Base-by-base conservation (phyloP, 352 stramenopile genomes). In the Phytophthora tentaculata region DNA sequence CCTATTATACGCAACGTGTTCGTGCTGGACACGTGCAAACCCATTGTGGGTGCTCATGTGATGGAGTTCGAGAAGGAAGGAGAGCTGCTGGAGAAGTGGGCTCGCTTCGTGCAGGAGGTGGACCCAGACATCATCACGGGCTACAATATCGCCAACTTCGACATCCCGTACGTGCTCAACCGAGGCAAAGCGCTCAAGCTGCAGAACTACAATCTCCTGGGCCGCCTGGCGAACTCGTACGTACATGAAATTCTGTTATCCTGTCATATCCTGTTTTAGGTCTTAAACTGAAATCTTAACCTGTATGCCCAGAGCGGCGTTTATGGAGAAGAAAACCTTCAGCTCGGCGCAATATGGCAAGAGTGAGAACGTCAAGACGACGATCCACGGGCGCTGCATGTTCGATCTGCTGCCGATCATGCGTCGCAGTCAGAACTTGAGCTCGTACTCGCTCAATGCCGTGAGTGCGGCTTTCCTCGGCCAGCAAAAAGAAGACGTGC, bases 101-200 rank as follows among this genome's bases (percentile, higher is more conserved):
- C 92, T n/a, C 72, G 77, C 5, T 99, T 99, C 74, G 82, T 99
- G 35, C 86, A 96, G 56, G 81, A 92, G 56, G 91, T 89, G 65
- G 98, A 99, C 71, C 96, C 97, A 19, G 98, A 99, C 73, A 98
- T 99, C 57, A 93, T 99, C 63, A 99, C 98, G 24, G 98, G 98
- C 19, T 99, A 99, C 85, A 99, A 99, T 74, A 98, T 99, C 54
- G 87, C 99, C 74, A 99, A 99, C 79, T 99, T 99, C 74, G 98
- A 99, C 74, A 95, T 99, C 39, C 97, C 97, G 16, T 99, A 99
- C 79, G 71, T 99, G 17, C 79, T 99, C 26, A 98, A 99, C 78
- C 90, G 98, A 13, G 98, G 97, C n/a, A 98, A 98, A 56, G 83
- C 92, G 12, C 81, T 99, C 0, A 90, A 88, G 22, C 81, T 98